Evolutionary conservation across 345 rosid genomes (phyloP).

Genomic region (Iberis pinnata): DNA sequence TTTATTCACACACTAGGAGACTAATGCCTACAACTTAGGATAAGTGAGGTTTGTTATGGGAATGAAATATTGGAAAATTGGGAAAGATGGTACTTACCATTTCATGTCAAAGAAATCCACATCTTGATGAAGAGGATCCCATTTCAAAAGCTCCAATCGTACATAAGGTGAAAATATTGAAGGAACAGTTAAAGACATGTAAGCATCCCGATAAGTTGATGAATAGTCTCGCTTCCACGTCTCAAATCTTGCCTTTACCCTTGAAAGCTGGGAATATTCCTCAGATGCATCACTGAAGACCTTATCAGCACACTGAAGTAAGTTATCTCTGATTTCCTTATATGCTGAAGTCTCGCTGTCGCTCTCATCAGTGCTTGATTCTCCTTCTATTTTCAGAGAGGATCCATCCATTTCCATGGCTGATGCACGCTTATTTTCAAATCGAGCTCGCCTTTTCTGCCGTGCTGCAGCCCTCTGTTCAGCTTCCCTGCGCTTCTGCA

Average conservation of each 20-base stretch:
- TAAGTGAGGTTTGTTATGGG: not conserved
- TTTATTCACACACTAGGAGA: not conserved
- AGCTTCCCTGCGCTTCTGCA: slow-evolving; percentile 75
- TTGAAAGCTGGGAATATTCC: slow-evolving; percentile 77
- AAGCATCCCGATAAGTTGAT: slow-evolving; percentile 74
- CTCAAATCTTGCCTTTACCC: slow-evolving; percentile 74
- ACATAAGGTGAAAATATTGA: slow-evolving; percentile 91
- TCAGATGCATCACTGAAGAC: slow-evolving; percentile 86
- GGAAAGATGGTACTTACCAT: slow-evolving; percentile 43
- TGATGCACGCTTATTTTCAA: slow-evolving; percentile 56
- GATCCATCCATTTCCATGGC: slow-evolving; percentile 59
- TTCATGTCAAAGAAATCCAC: slow-evolving; percentile 73
- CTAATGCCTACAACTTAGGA: not conserved
- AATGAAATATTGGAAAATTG: slow-evolving; percentile 9
- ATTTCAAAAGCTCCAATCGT: slow-evolving; percentile 80
- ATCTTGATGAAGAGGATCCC: slow-evolving; percentile 86
- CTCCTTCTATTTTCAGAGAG: slow-evolving; percentile 74
- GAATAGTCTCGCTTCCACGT: slow-evolving; percentile 78
- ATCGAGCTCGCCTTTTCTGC: slow-evolving; percentile 32
- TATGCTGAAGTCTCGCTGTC: slow-evolving; percentile 81
- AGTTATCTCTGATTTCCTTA: slow-evolving; percentile 51
- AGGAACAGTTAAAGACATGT: slow-evolving; percentile 76
- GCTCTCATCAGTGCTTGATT: slow-evolving; percentile 96
- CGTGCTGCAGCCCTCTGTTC: slow-evolving; percentile 84
- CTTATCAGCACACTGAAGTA: slow-evolving; percentile 70